Percentiles rank a stretch among this genome's conserved stretches.
phyloP scores from a whole-genome alignment of 371 early-diverging fungal species.

The Mortierella sp. region DNA sequence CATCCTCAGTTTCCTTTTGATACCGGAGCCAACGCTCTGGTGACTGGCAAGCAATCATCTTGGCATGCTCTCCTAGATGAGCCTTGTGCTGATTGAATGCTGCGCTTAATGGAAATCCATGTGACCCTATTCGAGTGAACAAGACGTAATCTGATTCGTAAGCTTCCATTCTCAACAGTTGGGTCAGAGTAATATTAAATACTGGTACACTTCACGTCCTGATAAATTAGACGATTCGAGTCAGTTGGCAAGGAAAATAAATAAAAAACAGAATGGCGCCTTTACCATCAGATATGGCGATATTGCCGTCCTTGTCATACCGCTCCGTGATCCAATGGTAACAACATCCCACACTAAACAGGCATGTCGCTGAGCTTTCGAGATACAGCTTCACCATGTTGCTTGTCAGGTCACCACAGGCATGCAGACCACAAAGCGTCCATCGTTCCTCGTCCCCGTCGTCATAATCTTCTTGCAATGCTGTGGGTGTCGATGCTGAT shows the following conservation, averaged over 20 bases:
- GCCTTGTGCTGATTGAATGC: constrained; percentile 51
- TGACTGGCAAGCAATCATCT: constrained; percentile 88
- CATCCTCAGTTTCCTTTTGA: constrained; percentile 62
- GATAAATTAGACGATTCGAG: not conserved
- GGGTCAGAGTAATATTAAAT: too few relatives aligned
- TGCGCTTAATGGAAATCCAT: constrained; percentile 41
- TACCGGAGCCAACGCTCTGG: constrained; percentile 79
- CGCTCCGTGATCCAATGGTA: constrained; percentile 70
- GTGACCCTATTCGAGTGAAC: constrained; percentile 7
- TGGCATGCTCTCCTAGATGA: constrained; percentile 74
- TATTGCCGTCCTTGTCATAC: constrained; percentile 54
- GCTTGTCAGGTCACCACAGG: constrained; percentile 87
- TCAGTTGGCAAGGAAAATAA: not conserved
- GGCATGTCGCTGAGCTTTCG: constrained; percentile 66
- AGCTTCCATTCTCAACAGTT: too few relatives aligned
- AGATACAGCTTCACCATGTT: constrained; percentile 79
- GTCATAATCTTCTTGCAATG: constrained; percentile 11
- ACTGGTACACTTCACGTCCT: too few relatives aligned
- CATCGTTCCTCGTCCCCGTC: constrained; percentile 56
- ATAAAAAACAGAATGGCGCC: constrained; percentile 35
- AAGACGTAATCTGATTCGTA: not conserved
- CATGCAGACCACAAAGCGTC: constrained; percentile 87
- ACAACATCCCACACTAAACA: constrained; percentile 90
- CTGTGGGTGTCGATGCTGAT: too few relatives aligned
- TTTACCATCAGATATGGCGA: constrained; percentile 69